Evolutionary conservation across 352 stramenopile species (phyloP), one percentile per base, ranked within the genome.

Genomic region (Phytophthora cryptogea): DNA sequence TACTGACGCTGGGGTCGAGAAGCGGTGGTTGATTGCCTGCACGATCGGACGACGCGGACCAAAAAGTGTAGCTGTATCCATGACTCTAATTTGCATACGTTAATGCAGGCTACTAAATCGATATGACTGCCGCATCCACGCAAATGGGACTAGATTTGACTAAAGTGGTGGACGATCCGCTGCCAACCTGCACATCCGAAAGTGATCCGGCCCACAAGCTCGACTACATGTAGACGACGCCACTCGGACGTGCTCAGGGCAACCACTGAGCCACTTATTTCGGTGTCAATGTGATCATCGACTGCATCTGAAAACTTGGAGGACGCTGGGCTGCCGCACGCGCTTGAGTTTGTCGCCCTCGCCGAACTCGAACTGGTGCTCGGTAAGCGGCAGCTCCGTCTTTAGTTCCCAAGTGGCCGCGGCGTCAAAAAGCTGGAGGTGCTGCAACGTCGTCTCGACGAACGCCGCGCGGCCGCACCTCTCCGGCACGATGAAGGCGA

Each of bases 401-500:
- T 40, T 67, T 20, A 90, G 26, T 5, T 54, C 52, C 76, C 78
- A 89, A 10, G 33, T 40, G 0, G 5, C 20, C 4, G 1, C 10
- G 42, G 31, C 11, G 14, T 26, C 37, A 10, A 13, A 9, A 27
- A 48, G 13, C 31, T 43, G 37, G 17, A 88, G 50, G 17, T 63
- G 42, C 14, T 55, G 49, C 10, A 89, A 50, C 8, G 83, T 69
- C n/a, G 45, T 35, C 23, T 72, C 55, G 5, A 85, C 49, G 53
- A 88, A 91, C 32, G 37, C 46, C 1, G 65, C 37, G 8, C 70
- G 68, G 9, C 56, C 56, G 42, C 84, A 93, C 16, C 84, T 78
- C 33, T 80, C 72, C 5, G 84, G 81, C 5, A 93, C 75, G 48
- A 93, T 88, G 57, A 91, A 89, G 37, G 71, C 84, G 20, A 93